A percentile compares a stretch with the other conserved stretches of the same genome.
phyloP scores from a whole-genome alignment of 345 rosid genomes.

The Diplotaxis tenuifolia region DNA sequence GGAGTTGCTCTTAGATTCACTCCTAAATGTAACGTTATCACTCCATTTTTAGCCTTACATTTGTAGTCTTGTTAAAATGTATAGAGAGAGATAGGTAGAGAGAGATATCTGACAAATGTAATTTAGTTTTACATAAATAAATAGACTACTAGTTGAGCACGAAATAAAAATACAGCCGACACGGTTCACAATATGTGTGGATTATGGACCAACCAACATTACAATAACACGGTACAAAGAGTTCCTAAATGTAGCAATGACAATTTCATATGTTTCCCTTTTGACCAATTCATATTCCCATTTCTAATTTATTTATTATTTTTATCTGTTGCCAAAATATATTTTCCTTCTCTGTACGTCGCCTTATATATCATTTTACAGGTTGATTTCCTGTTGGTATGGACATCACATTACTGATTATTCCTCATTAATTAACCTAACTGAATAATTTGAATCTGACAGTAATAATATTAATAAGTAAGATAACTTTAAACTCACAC shows the following conservation, averaged over 20 bases:
- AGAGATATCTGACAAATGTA: background rate
- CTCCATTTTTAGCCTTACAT: background rate
- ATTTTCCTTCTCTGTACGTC: background rate
- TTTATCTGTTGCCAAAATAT: background rate
- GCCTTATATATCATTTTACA: constrained; percentile 9
- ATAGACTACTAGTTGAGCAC: background rate
- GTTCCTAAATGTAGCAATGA: constrained; percentile 26
- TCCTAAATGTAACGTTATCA: background rate
- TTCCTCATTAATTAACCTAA: background rate
- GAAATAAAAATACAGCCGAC: constrained; percentile 19
- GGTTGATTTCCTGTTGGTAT: constrained; percentile 5
- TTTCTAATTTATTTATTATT: background rate
- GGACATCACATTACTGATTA: background rate
- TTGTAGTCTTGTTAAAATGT: background rate
- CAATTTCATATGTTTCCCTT: constrained; percentile 15
- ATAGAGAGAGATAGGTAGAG: background rate
- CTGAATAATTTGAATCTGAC: background rate
- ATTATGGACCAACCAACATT: constrained; percentile 35
- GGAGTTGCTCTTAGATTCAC: too few relatives aligned
- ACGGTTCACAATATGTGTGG: constrained; percentile 21
- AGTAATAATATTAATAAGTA: background rate
- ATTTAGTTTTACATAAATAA: background rate
- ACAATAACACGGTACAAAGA: constrained; percentile 26
- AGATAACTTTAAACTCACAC: constrained; percentile 22
- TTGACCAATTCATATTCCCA: background rate